Evolutionary conservation across 495 filamentous ascomycete genomes (phyloP).

Genomic region (Aspergillus incahuasiensis): DNA sequence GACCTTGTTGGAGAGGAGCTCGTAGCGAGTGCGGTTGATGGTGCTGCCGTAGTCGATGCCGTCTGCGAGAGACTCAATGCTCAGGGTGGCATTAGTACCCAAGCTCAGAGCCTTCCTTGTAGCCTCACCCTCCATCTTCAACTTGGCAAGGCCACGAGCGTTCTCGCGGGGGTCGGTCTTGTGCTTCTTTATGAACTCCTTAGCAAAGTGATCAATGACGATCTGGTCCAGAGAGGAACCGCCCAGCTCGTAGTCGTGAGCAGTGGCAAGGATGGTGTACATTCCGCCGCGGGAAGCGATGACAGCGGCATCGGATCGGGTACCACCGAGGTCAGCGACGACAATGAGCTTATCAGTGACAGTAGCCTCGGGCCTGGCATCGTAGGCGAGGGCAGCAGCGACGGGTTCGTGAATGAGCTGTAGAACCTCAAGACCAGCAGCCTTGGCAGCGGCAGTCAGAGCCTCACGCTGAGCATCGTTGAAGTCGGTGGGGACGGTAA

Average conservation of each 20-base stretch:
- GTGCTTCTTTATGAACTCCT: conserved; percentile 96
- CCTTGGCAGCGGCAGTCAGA: conserved; percentile 69
- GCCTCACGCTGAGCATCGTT: conserved; percentile 77
- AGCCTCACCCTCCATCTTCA: conserved; percentile 85
- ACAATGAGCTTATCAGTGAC: conserved; percentile 82
- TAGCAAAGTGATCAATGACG: conserved; percentile 91
- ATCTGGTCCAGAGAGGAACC: conserved; percentile 81
- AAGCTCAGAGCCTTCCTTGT: conserved; percentile 87
- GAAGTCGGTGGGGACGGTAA: conserved; percentile 93
- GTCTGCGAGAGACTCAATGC: conserved; percentile 79
- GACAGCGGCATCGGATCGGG: conserved; percentile 85
- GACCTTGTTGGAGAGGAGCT: conserved; percentile 78
- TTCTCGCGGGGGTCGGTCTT: conserved; percentile 82
- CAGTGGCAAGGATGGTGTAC: conserved; percentile 91
- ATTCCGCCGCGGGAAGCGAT: conserved; percentile 88
- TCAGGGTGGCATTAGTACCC: conserved; percentile 81
- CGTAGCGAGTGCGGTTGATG: conserved; percentile 89
- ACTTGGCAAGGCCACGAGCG: conserved; percentile 76
- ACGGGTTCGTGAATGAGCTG: conserved; percentile 94
- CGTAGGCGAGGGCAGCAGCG: conserved; percentile 85
- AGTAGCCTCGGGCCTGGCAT: conserved; percentile 73
- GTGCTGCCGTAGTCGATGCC: conserved; percentile 88
- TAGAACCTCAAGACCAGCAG: conserved; percentile 80
- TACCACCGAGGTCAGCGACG: conserved; percentile 90
- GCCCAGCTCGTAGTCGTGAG: conserved; percentile 88